These are phyloP conservation scores for Trypanosoma brucei DNA, from an alignment of 208 protist species.

Conservation along the genomic window DNA sequence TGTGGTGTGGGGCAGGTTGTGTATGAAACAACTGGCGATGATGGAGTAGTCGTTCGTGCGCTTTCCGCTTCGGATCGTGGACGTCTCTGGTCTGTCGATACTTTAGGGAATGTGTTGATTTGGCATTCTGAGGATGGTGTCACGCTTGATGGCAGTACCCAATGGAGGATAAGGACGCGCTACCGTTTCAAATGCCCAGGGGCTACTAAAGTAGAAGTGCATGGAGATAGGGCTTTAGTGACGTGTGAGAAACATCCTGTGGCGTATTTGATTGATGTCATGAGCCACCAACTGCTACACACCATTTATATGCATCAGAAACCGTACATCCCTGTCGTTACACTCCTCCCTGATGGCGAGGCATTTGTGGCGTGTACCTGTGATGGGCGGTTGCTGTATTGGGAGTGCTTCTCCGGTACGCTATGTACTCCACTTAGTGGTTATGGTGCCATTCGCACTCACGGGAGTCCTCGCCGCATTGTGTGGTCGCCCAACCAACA, in stretches of 20 bases:
- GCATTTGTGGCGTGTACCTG: conserved; percentile 49
- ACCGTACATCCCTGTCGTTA: conserved; percentile 24
- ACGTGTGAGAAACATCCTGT: conserved; percentile 42
- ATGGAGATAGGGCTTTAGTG: conserved; percentile 40
- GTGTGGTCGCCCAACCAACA: conserved; percentile 56
- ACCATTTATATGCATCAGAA: conserved; percentile 41
- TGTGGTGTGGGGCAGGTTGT: conserved; percentile 18
- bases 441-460: conserved; percentile 33
- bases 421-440: conserved; percentile 45
- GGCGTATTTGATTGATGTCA: conserved; percentile 58
- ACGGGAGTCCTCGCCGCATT: conserved; percentile 41
- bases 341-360: conserved; percentile 65
- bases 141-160: conserved; percentile 21
- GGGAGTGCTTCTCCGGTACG: conserved; percentile 62
- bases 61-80: conserved; percentile 49
- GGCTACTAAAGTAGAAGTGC: conserved; percentile 42
- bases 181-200: conserved; percentile 43
- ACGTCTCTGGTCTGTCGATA: conserved; percentile 70
- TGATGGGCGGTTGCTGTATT: conserved; percentile 31
- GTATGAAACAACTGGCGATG: conserved; percentile 10
- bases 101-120: conserved; percentile 49
- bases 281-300: conserved; percentile 39
- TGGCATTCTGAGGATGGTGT: conserved; percentile 51
- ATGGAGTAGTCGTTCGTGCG: conserved; percentile 35
- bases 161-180: conserved; percentile 37